Conservation (phyloP, 108 stramenopile genomes). For the Fistulifera pelliculosa region DNA sequence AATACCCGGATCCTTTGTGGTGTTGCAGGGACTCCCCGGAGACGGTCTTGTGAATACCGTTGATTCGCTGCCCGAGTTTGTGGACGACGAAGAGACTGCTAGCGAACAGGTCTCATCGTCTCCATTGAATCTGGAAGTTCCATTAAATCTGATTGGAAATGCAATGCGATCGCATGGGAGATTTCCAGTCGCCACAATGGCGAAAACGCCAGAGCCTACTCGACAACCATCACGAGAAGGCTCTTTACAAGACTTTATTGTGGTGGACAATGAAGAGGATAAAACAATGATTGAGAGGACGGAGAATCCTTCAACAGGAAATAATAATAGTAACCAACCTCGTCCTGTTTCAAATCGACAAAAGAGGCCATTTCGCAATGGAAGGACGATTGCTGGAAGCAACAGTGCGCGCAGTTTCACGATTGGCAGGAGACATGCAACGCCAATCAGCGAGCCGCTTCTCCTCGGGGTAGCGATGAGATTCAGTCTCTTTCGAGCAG, state of each 20-base stretch:
- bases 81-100: not conserved
- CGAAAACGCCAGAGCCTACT: too few species aligned
- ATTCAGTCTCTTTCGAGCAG: too few species aligned
- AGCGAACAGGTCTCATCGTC: not conserved
- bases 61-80: conserved; percentile 19
- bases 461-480: too few species aligned
- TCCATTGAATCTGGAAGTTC: not conserved
- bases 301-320: too few species aligned
- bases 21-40: conserved; percentile 51
- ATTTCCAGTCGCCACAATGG: too few species aligned
- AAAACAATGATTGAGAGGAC: too few species aligned
- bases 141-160: too few species aligned
- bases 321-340: too few species aligned
- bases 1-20: conserved; percentile 55
- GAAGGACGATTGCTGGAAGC: not conserved
- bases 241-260: too few species aligned
- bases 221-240: too few species aligned
- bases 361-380: conserved; percentile 5
- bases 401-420: not conserved
- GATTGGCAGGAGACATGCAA: not conserved
- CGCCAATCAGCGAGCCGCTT: too few species aligned
- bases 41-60: conserved; percentile 62
- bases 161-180: too few species aligned
- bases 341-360: not conserved
- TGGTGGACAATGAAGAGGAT: conserved; percentile 1